Conservation (phyloP, 1,139 yeast species). For the Pichia sp. region DNA sequence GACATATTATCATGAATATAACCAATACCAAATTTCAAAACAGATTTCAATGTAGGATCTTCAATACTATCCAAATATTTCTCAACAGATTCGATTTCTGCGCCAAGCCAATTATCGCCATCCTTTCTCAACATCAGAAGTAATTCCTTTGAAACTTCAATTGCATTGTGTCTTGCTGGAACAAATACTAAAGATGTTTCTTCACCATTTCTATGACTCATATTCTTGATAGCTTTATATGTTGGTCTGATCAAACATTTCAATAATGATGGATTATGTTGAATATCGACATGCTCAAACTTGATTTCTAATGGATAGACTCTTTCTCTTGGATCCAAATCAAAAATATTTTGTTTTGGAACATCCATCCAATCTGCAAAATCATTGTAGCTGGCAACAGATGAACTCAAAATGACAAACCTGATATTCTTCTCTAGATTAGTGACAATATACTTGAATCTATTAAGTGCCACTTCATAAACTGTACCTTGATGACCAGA, state of each 20-base stretch:
- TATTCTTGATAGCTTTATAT: conserved; percentile 35
- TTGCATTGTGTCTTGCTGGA: conserved; percentile 52
- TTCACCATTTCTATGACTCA: conserved; percentile 31
- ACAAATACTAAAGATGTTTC: conserved; percentile 51
- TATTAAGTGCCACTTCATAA: conserved; percentile 69
- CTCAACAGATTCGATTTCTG: conserved; percentile 40
- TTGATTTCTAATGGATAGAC: conserved; percentile 56
- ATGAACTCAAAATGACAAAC: conserved; percentile 63
- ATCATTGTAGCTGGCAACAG: conserved; percentile 74
- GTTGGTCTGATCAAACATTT: conserved; percentile 52
- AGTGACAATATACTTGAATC: conserved; percentile 67
- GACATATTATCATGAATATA: conserved; percentile 59
- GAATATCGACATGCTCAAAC: conserved; percentile 48
- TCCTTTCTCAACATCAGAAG: conserved; percentile 35
- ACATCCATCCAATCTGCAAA: conserved; percentile 89
- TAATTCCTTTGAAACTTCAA: conserved; percentile 52
- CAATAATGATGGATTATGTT: conserved; percentile 50
- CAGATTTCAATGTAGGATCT: conserved; percentile 46
- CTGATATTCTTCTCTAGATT: conserved; percentile 58
- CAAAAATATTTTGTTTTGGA: conserved; percentile 52
- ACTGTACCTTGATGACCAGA: conserved; percentile 51
- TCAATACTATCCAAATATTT: conserved; percentile 43
- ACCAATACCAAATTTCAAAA: conserved; percentile 68
- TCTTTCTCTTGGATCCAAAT: conserved; percentile 67
- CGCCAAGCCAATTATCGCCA: conserved; percentile 35